Conservation (phyloP, 176 grass and related monocot species). For the Oryza rufipogon region DNA sequence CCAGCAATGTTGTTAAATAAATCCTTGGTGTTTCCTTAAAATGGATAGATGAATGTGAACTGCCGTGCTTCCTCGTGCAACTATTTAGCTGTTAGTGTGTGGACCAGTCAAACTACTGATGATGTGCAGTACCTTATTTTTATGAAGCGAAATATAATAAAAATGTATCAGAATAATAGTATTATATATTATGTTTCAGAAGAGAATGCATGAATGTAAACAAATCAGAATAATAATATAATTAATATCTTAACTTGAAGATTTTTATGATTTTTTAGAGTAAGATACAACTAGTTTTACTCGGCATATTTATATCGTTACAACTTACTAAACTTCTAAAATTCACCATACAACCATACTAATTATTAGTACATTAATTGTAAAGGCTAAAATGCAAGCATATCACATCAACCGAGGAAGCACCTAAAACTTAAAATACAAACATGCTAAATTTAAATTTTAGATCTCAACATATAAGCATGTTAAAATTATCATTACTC, state of each 20-base stretch:
- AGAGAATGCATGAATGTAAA: not conserved
- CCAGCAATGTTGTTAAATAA: not conserved
- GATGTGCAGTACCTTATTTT: not conserved
- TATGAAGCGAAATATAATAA: not conserved
- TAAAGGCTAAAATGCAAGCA: too few relatives aligned
- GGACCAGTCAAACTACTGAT: slow-evolving; percentile 25
- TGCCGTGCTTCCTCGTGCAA: not conserved
- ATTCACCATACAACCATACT: too few relatives aligned
- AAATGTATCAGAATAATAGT: not conserved
- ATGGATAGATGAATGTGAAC: not conserved
- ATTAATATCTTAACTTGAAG: not conserved
- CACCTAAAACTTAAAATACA: too few relatives aligned
- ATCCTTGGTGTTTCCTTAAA: slow-evolving; percentile 35
- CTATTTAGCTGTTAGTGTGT: not conserved
- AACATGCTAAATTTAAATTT: too few relatives aligned
- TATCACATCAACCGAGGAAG: too few relatives aligned
- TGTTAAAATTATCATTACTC: too few relatives aligned
- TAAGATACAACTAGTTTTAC: not conserved
- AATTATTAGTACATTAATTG: too few relatives aligned
- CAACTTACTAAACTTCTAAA: too few relatives aligned
- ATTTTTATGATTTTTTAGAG: not conserved
- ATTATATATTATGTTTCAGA: too few relatives aligned
- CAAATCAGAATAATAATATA: not conserved
- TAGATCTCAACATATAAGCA: too few relatives aligned
- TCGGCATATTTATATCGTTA: not conserved